Evolutionary conservation across 1,139 yeast genomes (phyloP).

Genomic region (Debaryomycetaceae sp.): DNA sequence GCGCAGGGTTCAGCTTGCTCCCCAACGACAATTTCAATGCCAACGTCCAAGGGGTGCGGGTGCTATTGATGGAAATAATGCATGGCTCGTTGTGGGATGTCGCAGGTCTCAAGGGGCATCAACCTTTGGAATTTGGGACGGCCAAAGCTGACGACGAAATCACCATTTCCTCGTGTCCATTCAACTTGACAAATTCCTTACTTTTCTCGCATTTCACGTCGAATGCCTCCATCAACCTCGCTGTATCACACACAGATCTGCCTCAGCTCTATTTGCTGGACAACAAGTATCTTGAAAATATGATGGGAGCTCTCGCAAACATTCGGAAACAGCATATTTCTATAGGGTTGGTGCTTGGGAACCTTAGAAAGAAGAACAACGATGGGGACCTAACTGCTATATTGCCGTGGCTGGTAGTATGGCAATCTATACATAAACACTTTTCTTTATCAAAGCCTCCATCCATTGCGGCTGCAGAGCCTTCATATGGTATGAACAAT

Average conservation of each 20-base stretch:
- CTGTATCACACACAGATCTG: constrained; percentile 11
- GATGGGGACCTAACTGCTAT: constrained; percentile 58
- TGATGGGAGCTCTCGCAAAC: constrained; percentile 55
- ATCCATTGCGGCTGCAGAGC: neutral
- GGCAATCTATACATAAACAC: constrained; percentile 1
- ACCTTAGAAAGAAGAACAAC: constrained; percentile 48
- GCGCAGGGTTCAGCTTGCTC: constrained; percentile 24
- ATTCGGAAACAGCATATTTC: constrained; percentile 10
- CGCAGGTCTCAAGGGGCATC: neutral
- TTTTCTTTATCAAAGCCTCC: neutral
- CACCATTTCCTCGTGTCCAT: constrained; percentile 45
- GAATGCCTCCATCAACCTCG: constrained; percentile 43
- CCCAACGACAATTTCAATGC: constrained; percentile 20
- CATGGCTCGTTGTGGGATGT: neutral
- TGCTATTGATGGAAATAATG: constrained; percentile 2
- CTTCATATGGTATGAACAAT: neutral
- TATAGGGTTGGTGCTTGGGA: constrained; percentile 55
- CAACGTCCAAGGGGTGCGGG: constrained; percentile 7
- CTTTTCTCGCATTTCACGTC: constrained; percentile 48
- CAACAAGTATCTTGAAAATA: constrained; percentile 56
- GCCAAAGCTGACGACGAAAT: constrained; percentile 13
- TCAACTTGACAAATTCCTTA: constrained; percentile 56
- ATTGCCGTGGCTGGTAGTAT: constrained; percentile 43
- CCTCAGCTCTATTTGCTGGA: constrained; percentile 44
- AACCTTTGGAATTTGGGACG: constrained; percentile 3